Conservation (phyloP, 1,284 basidiomycete genomes). For the Microbotryum silenes-acaulis region DNA sequence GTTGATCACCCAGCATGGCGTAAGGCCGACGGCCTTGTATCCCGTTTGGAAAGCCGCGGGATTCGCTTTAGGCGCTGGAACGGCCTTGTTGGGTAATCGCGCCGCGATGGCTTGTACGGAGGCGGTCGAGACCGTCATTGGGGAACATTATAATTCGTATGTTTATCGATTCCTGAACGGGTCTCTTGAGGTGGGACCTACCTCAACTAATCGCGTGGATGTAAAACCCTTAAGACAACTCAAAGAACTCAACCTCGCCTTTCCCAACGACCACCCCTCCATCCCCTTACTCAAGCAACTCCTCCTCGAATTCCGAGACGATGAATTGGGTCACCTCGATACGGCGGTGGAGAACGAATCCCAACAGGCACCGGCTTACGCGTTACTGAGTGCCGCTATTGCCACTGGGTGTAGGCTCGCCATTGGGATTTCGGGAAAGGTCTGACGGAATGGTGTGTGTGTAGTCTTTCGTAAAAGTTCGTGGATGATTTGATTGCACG, state of each 20-base stretch:
- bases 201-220: too few species aligned
- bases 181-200: too few species aligned
- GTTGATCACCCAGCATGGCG: slow-evolving; percentile 69
- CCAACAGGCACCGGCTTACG: slow-evolving; percentile 86
- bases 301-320: slow-evolving; percentile 81
- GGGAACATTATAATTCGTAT: slow-evolving; percentile 96
- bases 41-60: slow-evolving; percentile 79
- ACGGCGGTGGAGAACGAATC: slow-evolving; percentile 83
- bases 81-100: slow-evolving; percentile 80
- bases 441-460: slow-evolving; percentile 43
- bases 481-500: neutral
- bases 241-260: slow-evolving; percentile 45
- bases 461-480: neutral
- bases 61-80: slow-evolving; percentile 72
- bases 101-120: slow-evolving; percentile 98
- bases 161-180: slow-evolving; percentile 34
- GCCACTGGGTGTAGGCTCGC: slow-evolving; percentile 81
- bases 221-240: slow-evolving; percentile 53
- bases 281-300: slow-evolving; percentile 66
- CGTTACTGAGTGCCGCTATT: slow-evolving; percentile 74
- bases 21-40: slow-evolving; percentile 73
- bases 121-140: slow-evolving; percentile 94
- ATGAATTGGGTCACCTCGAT: slow-evolving; percentile 89
- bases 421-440: slow-evolving; percentile 75
- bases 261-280: slow-evolving; percentile 53